Conservation (phyloP, 2,329 filamentous ascomycete species). For the Colletotrichum scovillei region DNA sequence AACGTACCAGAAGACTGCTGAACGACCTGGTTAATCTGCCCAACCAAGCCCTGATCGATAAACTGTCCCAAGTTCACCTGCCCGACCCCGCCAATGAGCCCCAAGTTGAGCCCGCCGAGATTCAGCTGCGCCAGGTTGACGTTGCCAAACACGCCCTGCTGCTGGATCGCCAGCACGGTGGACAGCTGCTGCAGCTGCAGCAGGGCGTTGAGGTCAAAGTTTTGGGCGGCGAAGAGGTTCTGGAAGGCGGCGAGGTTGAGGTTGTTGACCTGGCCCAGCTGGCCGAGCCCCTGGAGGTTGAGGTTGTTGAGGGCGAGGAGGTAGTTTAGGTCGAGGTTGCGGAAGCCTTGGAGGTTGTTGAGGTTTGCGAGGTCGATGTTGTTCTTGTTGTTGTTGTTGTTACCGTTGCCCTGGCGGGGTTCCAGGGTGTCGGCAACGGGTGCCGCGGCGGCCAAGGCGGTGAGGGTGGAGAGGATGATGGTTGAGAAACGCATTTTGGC, state of each 20-base stretch:
- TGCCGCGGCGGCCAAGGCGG: conserved; percentile 56
- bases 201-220: conserved; percentile 53
- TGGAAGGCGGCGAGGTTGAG: conserved; percentile 57
- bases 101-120: conserved; percentile 44
- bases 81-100: conserved; percentile 43
- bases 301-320: conserved; percentile 59
- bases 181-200: conserved; percentile 55
- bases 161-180: conserved; percentile 48
- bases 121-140: conserved; percentile 43
- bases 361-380: conserved; percentile 53
- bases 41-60: conserved; percentile 41
- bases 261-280: conserved; percentile 45
- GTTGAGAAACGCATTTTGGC: conserved; percentile 62
- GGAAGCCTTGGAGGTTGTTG: conserved; percentile 53
- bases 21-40: conserved; percentile 44
- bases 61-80: conserved; percentile 44
- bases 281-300: conserved; percentile 54
- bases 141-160: conserved; percentile 44
- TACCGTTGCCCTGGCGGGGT: conserved; percentile 52
- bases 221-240: conserved; percentile 51
- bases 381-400: conserved; percentile 52
- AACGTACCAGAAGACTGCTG: conserved; percentile 34
- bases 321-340: conserved; percentile 56
- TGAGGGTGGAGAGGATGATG: conserved; percentile 57
- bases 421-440: conserved; percentile 54